These are phyloP conservation scores for Ampelomyces quisqualis DNA, from an alignment of 2,329 filamentous ascomycete species.

Conservation along the genomic window DNA sequence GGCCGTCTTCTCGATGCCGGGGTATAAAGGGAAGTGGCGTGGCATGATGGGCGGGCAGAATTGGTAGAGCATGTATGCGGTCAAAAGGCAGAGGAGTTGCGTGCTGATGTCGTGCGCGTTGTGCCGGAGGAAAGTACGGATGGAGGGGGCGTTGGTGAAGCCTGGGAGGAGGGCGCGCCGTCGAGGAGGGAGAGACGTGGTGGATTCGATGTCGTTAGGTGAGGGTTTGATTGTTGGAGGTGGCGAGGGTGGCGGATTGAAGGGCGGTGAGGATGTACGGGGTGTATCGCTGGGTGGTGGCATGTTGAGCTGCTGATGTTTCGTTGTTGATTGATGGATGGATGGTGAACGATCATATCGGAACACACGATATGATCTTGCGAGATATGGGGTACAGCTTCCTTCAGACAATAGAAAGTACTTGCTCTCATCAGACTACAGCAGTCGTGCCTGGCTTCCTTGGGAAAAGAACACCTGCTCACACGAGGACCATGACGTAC, in stretches of 20 bases:
- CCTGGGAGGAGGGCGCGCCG: constrained; percentile 6
- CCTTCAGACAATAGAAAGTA: no score
- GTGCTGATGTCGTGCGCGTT: constrained; percentile 62
- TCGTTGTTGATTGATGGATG: background rate
- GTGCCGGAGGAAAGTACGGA: constrained; percentile 12
- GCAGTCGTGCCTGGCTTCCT: no score
- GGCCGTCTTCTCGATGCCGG: constrained; percentile 26
- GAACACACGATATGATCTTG: no score
- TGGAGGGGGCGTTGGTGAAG: constrained; percentile 16
- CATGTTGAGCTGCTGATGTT: background rate
- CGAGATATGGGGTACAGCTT: no score
- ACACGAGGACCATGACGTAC: background rate
- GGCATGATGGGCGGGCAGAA: constrained; percentile 57
- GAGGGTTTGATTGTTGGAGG: background rate
- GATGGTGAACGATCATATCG: background rate
- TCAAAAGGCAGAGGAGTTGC: constrained; percentile 60
- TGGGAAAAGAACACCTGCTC: background rate
- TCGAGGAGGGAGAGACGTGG: background rate
- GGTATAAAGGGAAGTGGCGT: constrained; percentile 55
- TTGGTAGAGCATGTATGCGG: constrained; percentile 46
- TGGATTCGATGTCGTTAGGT: background rate
- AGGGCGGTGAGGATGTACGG: no score
- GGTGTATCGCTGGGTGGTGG: background rate
- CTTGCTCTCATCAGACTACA: no score
- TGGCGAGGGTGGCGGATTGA: background rate